Percentiles rank a stretch among this genome's conserved stretches.
phyloP scores from a whole-genome alignment of 176 grass and related monocot genomes.

The Musa beccarii region DNA sequence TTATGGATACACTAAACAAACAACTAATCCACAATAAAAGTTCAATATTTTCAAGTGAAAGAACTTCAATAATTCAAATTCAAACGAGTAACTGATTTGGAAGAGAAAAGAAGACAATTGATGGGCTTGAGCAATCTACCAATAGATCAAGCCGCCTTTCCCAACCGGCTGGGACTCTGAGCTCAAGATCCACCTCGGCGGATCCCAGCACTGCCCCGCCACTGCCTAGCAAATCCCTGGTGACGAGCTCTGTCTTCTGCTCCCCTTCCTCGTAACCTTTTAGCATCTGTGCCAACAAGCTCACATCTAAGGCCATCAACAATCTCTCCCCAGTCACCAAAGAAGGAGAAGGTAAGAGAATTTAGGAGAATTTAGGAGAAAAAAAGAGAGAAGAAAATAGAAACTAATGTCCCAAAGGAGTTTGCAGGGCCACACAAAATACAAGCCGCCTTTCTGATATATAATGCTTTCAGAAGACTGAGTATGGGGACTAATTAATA shows the following conservation, averaged over 20 bases:
- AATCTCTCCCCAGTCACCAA: neutral
- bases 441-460: neutral
- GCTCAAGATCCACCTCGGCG: conserved; percentile 40
- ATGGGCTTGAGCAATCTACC: neutral
- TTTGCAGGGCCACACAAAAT: neutral
- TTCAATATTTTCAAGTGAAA: too few species aligned
- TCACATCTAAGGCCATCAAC: conserved; percentile 54
- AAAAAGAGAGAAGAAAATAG: neutral
- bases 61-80: neutral
- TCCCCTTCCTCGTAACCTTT: conserved; percentile 26
- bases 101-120: neutral
- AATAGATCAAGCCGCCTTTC: conserved; percentile 27
- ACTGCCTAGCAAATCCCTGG: conserved; percentile 84
- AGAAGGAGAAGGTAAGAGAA: too few species aligned
- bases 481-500: neutral
- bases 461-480: neutral
- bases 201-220: conserved; percentile 34
- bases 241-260: conserved; percentile 53
- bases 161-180: conserved; percentile 17
- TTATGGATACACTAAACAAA: too few species aligned
- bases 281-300: conserved; percentile 40
- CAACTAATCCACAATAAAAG: too few species aligned
- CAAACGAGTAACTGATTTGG: neutral
- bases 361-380: neutral
- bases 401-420: neutral